Evolutionary conservation across 129 eudicot genomes (phyloP).

Genomic region (Logfia minima): DNA sequence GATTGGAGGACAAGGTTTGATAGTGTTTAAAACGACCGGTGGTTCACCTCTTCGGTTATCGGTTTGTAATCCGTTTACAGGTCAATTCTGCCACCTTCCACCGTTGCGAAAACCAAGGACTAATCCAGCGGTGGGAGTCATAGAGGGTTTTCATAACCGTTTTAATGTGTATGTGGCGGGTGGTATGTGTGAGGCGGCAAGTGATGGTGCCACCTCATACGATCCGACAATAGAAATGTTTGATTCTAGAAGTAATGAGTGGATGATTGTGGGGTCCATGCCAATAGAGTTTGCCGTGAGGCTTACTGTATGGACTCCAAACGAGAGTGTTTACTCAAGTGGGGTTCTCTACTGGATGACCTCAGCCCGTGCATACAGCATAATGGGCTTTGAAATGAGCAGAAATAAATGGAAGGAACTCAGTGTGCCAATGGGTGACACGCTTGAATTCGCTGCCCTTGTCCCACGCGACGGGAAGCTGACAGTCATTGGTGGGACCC

Average conservation of each 20-base stretch:
- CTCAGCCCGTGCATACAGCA: slow-evolving; percentile 64
- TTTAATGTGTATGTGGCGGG: slow-evolving; percentile 60
- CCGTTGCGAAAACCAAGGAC: slow-evolving; percentile 35
- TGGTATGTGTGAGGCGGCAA: slow-evolving; percentile 54
- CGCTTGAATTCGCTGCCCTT: slow-evolving; percentile 66
- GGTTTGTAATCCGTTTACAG: slow-evolving; percentile 60
- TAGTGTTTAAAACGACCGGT: slow-evolving; percentile 40
- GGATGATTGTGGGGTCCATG: slow-evolving; percentile 55
- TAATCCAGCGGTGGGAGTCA: slow-evolving; percentile 69
- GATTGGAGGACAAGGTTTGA: slow-evolving; percentile 38
- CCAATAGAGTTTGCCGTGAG: slow-evolving; percentile 71
- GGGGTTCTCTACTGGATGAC: slow-evolving; percentile 75
- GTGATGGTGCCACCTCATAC: slow-evolving; percentile 45
- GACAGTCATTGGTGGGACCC: slow-evolving; percentile 50
- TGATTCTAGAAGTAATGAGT: slow-evolving; percentile 39
- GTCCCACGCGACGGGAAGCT: slow-evolving; percentile 48
- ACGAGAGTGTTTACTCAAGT: slow-evolving; percentile 54
- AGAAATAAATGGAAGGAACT: slow-evolving; percentile 55
- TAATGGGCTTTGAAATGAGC: slow-evolving; percentile 63
- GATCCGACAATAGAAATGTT: slow-evolving; percentile 65
- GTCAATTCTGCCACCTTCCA: slow-evolving; percentile 50
- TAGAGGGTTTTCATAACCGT: slow-evolving; percentile 23
- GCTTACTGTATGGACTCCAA: slow-evolving; percentile 80
- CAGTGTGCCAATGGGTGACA: slow-evolving; percentile 62
- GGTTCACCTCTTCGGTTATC: slow-evolving; percentile 38